Base-by-base conservation (phyloP, 768 basidiomycete genomes). In the Termitomyces sp. region DNA sequence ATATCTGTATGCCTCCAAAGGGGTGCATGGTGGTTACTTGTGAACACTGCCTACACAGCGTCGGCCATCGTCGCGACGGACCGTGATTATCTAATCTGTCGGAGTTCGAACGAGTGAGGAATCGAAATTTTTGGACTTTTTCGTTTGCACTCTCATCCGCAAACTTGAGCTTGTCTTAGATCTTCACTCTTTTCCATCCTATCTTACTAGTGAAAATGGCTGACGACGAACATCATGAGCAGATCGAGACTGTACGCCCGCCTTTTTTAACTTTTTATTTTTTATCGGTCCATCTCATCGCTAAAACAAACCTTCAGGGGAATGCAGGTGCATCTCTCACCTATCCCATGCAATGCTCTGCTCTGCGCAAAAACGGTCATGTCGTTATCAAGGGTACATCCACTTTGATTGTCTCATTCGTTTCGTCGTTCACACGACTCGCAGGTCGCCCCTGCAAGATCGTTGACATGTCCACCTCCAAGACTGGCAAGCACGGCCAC, bases 401-500 rank as follows among this genome's bases (percentile, higher is more conserved):
- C 17, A 63, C 56, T 54, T 29, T 31, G 7, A 14, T 35, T 19
- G 40, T 35, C 40, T 31, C 17, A 40, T 35, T 56, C 56, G 44
- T 41, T 56, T 3, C 34, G 23, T 12, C 54, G 38, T 52, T 52
- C 53, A 43, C 40, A 46, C 19, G 57, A 59, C 53, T 56, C 49
- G 38, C 63, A 90, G 89, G 81, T 65, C 86, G 95, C 66, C 95
- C 95, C 64, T 98, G 95, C 91, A 98, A 98, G 82, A 94, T 94
- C 77, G 87, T 95, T 67, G 95, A 97, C 74, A 98, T 97, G 95
- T 96, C 94, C 62, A 97, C 95, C 79, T 98, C 95, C 73, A 98
- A 98, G 86, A 96, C 95, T 47, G 95, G 96, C 68, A 98, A 98
- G 86, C 96, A 98, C 81, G 96, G 96, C 68, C 96, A 99, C 80